A percentile compares a stretch with the other conserved stretches of the same genome.
Evolutionary conservation across 768 basidiomycete genomes (phyloP).

Genomic region (Tricholomella constricta): DNA sequence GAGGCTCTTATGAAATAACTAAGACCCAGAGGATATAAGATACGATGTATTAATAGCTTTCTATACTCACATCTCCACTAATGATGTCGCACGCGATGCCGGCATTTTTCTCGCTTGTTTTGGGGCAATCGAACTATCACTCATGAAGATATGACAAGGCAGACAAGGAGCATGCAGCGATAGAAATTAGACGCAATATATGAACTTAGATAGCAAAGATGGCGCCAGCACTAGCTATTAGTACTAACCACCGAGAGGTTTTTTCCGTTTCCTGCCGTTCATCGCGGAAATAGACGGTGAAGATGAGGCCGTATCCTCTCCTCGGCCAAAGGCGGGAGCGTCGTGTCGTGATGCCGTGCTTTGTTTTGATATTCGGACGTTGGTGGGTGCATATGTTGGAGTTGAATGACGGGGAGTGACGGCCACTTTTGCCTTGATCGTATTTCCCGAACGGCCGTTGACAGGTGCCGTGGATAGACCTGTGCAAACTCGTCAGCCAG

Average conservation of each 20-base stretch:
- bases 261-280: constrained; percentile 61
- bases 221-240: too few species aligned
- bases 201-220: too few species aligned
- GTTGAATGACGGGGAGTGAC: constrained; percentile 1
- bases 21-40: not conserved
- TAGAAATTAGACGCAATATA: too few species aligned
- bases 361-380: constrained; percentile 6
- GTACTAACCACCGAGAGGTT: constrained; percentile 37
- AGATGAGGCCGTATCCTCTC: not conserved
- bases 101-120: too few species aligned
- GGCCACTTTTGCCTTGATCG: constrained; percentile 1
- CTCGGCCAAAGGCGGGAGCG: not conserved
- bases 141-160: too few species aligned
- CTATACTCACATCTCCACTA: not conserved
- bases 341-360: constrained; percentile 2
- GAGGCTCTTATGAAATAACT: constrained; percentile 25
- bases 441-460: constrained; percentile 5
- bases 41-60: not conserved
- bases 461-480: not conserved
- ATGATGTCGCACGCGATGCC: too few species aligned
- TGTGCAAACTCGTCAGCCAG: constrained; percentile 1
- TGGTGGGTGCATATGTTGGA: constrained; percentile 5
- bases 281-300: constrained; percentile 26
- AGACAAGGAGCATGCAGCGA: too few species aligned
- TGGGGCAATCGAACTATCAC: too few species aligned